Base-by-base conservation (phyloP, 352 stramenopile species). In the Globisporangium apiculatum region DNA sequence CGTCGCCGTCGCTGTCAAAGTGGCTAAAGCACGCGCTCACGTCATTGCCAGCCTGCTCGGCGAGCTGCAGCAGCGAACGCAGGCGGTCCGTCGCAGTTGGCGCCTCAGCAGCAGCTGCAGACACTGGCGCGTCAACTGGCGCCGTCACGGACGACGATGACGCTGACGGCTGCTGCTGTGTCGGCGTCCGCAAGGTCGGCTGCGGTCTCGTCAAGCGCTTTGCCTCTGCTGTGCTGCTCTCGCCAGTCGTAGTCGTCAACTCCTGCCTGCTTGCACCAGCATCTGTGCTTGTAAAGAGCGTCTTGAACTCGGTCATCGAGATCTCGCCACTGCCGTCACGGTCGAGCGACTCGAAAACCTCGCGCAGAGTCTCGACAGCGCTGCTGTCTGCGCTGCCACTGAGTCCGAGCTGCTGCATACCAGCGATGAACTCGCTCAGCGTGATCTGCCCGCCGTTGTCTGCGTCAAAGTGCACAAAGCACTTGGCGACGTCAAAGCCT, bases 401-500 rank as follows among this genome's bases (percentile, higher is more conserved):
- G 24, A 31, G 24, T 31, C 24, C 1, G 24, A 31, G 45, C 15
- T n/a, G 1, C 56, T 50, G 2, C 70, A 49, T 31, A 86, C 83
- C 5, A 94, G 60, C 24, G 72, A 54, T 15, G 52, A 92, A 87
- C 54, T 94, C 84, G 7, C 52, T 36, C 0, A 79, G 37, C 0
- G 72, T 86, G 18, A 94, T 77, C 15, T 60, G 68, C 3, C 84
- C 77, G 37, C 89, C 83, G 0, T 57, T 67, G 46, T 92, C 72
- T 1, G 58, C 53, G 58, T 94, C 84, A 50, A 94, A 91, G 4
- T 94, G 68, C n/a, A 75, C 55, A 46, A 96, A 96, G 4, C 90
- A 68, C 14, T 91, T 67, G 1, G 76, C 64, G 7, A 88, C 57
- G 12, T 76, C 69, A 5, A 93, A 53, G 0, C 78, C 78, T 41